Evolutionary conservation across 805 yeast species (phyloP).

Genomic region (Ogataea haglerorum): DNA sequence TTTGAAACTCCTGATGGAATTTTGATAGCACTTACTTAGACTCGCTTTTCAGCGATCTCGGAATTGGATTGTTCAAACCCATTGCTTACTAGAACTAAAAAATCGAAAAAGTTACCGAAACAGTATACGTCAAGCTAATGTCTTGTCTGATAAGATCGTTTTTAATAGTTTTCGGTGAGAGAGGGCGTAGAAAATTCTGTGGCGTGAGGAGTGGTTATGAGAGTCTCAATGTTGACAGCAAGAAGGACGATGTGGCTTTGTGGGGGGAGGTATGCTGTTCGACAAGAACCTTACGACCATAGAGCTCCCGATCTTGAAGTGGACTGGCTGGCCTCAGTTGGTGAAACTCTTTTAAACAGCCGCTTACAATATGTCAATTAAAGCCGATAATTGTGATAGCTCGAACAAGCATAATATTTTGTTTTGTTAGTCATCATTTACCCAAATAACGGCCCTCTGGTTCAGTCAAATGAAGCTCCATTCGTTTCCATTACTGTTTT

Average conservation of each 20-base stretch:
- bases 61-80: slow-evolving; percentile 94
- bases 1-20: no score
- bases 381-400: neutral
- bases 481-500: neutral
- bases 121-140: slow-evolving; percentile 8
- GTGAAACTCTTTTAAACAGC: no score
- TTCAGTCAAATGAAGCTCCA: neutral
- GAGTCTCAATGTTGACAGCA: neutral
- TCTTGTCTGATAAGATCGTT: slow-evolving; percentile 10
- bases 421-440: neutral
- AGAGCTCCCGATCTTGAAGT: no score
- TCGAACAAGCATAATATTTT: neutral
- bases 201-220: slow-evolving; percentile 14
- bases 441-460: neutral
- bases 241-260: neutral
- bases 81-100: slow-evolving; percentile 29
- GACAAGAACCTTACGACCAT: no score
- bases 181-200: slow-evolving; percentile 6
- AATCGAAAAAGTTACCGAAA: neutral
- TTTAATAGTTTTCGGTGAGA: slow-evolving; percentile 5
- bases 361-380: no score
- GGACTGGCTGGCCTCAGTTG: no score
- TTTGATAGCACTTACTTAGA: slow-evolving; percentile 55
- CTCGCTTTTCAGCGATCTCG: slow-evolving; percentile 84
- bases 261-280: no score